Percentiles rank a stretch among this genome's conserved stretches.
Evolutionary conservation across 2,329 filamentous ascomycete genomes (phyloP).

Genomic region (Ceratocystis ficicola): DNA sequence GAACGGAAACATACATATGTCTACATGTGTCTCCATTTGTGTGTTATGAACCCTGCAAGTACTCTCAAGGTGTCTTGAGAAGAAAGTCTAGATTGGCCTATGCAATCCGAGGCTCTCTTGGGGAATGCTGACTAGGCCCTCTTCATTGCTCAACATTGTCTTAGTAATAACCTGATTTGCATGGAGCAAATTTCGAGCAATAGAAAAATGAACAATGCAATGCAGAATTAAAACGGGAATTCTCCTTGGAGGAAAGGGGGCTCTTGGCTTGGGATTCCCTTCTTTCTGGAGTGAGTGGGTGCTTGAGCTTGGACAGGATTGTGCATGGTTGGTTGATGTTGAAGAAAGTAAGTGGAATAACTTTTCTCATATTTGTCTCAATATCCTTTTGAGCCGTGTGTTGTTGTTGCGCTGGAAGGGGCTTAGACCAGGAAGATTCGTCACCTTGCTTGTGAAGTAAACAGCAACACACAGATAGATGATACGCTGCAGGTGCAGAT

Average conservation of each 20-base stretch:
- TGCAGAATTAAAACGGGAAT: neutral
- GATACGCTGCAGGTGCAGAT: too few relatives aligned
- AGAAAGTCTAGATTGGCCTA: neutral
- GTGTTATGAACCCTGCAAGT: neutral
- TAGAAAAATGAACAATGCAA: too few relatives aligned
- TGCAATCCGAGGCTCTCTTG: neutral
- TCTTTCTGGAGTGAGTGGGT: neutral
- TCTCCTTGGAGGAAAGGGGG: neutral
- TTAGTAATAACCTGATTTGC: neutral
- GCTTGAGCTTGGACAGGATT: neutral
- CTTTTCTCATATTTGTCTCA: slow-evolving; percentile 2
- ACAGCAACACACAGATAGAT: too few relatives aligned
- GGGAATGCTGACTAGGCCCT: neutral
- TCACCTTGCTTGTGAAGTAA: too few relatives aligned
- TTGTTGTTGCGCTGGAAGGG: too few relatives aligned
- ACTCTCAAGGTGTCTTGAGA: neutral
- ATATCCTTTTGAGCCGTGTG: neutral
- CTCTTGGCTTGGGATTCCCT: neutral
- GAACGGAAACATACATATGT: neutral
- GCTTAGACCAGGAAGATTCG: too few relatives aligned
- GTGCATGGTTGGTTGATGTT: neutral
- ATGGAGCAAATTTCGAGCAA: too few relatives aligned
- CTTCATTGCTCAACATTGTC: neutral
- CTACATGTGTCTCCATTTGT: neutral
- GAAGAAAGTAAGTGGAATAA: neutral